Evolutionary conservation across 1,284 basidiomycete genomes (phyloP), one percentile per base, ranked within the genome.

Genomic region (Bjerkandera adusta): DNA sequence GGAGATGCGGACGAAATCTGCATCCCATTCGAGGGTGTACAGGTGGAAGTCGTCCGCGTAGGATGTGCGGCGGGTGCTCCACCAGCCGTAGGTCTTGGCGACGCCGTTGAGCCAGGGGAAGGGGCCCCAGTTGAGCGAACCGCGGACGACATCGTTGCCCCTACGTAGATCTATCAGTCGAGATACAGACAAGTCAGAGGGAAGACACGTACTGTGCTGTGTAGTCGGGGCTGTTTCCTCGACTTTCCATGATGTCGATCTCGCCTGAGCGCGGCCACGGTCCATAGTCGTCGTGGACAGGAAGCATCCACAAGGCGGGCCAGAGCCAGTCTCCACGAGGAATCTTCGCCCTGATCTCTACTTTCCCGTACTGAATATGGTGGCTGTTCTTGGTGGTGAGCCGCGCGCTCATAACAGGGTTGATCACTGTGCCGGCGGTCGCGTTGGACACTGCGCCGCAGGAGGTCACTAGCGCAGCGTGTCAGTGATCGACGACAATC

Each of bases 291-390:
- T 83, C 75, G 53, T 88, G 77, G 29, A 83, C 80, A 15, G 90
- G 89, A 58, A 92, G 73, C 89, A 94, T 90, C 85, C 87, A 90
- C 43, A 94, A 83, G 48, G 86, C 75, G 57, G 92, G 85, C 85
- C 85, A 88, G 32, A 88, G 57, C 63, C 63, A 65, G 52, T 65
- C 62, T 18, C 63, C 89, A 37, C 76, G 77, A 18, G 92, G 91
- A 55, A 91, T 75, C 64, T 84, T 87, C 3, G 92, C 92, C 38
- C 72, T 69, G 41, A 94, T 85, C 63, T 93, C 91, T 39, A 95
- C 85, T 49, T 80, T 80, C 13, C 91, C 91, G 60, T 85, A 94
- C 56, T 74, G 77, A 65, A 94, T 85, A 54, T 75, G 84, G 16
- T 82, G 79, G 43, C 75, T 83, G 50, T 77, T 76, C 59, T 81